Base-by-base conservation (phyloP, 1,139 yeast genomes). In the Sugiyamaella xylanicola region DNA sequence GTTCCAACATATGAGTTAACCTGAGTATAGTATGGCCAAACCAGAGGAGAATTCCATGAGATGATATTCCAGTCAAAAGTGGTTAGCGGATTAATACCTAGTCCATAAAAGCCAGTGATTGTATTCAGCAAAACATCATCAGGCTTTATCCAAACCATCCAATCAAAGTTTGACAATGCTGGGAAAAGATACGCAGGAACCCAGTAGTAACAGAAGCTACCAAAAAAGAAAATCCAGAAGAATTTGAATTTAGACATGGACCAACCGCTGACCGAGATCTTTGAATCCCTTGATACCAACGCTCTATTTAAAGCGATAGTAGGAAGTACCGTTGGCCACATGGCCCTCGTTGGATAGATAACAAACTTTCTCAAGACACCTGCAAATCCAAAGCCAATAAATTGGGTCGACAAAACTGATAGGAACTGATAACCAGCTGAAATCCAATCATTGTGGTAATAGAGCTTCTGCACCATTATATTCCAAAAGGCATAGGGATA, bases 81-180 rank as follows among this genome's bases (percentile, higher is more conserved):
- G 0, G 84, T 68, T 51, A 78, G 62, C 13, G 87, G 87, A 63
- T 82, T 82, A 51, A 82, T 61, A 1, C 87, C 87, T 13, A 83
- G 65, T 1, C 90, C 89, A 1, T 82, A 77, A 45, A 82, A 70
- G 2, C 89, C 90, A 1, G 85, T 81, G 41, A 85, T 72, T 8
- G 74, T 72, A 8, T 83, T 85, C 49, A 85, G 68, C 55, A 77
- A 76, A 61, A 79, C 73, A 65, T 81, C 83, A 37, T 75, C 62
- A 17, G 87, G 87, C 3, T 75, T 71, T 50, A 83, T 82, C 88
- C 88, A 84, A 2, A 84, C 78, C 67, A 80, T 77, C 87, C 87
- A 83, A 65, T 80, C 82, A 69, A 84, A 84, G 15, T 72, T 70
- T 1, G 81, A 75, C 15, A 83, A 66, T 0, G 83, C 83, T 45